Conservation (phyloP, 2,329 filamentous ascomycete genomes). For the Leptosphaerulina australis region DNA sequence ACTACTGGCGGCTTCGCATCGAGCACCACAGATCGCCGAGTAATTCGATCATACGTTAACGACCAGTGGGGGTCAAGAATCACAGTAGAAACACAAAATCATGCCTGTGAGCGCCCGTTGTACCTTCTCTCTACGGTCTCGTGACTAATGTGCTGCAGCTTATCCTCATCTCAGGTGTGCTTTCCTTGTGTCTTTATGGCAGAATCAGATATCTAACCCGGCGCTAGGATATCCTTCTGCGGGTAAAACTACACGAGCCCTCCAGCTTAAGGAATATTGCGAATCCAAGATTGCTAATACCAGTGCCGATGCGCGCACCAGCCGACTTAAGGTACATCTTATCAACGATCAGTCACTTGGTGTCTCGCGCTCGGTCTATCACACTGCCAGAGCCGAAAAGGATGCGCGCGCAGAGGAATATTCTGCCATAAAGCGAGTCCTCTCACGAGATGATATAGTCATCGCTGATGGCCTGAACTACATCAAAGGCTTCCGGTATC, state of each 20-base stretch:
- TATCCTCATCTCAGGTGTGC: conserved; percentile 59
- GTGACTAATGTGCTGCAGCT: conserved; percentile 54
- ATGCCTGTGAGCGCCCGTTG: conserved; percentile 37
- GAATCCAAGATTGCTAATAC: conserved; percentile 60
- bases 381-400: conserved; percentile 79
- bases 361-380: conserved; percentile 73
- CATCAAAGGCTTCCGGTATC: conserved; percentile 89
- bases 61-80: background rate
- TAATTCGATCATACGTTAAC: conserved; percentile 10
- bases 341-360: conserved; percentile 75
- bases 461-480: conserved; percentile 83
- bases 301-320: conserved; percentile 52
- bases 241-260: conserved; percentile 66
- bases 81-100: background rate
- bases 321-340: conserved; percentile 69
- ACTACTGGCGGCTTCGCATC: conserved; percentile 15
- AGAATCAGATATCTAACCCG: conserved; percentile 58
- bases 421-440: conserved; percentile 76
- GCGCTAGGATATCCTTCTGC: conserved; percentile 67
- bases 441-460: conserved; percentile 75
- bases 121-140: conserved; percentile 10
- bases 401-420: conserved; percentile 78
- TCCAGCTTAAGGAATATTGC: conserved; percentile 70
- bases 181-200: background rate
- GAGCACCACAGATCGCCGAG: conserved; percentile 14